A percentile compares a stretch with the other conserved stretches of the same genome.
Evolutionary conservation across 164 flowering plant genomes (phyloP).

Genomic region (Nymphaea colorata): DNA sequence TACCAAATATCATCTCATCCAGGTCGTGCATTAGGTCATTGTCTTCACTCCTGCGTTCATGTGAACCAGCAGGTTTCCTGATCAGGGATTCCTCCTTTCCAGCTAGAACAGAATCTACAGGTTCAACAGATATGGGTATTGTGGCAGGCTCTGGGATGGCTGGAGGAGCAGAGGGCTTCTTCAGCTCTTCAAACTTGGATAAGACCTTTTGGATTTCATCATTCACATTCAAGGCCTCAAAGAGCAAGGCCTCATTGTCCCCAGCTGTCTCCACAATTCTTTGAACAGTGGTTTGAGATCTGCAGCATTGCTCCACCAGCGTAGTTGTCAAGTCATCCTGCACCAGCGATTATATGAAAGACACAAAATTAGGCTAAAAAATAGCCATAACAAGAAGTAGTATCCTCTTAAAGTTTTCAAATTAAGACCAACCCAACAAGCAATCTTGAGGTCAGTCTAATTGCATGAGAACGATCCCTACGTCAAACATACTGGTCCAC

Average conservation of each 20-base stretch:
- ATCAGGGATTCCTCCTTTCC: conserved; percentile 60
- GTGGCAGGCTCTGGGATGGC: conserved; percentile 68
- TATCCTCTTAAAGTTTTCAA: too few relatives aligned
- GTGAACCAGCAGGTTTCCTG: conserved; percentile 53
- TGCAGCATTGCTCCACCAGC: conserved; percentile 76
- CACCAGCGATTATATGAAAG: too few relatives aligned
- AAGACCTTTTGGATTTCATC: conserved; percentile 85
- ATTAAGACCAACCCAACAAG: too few relatives aligned
- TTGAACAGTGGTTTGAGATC: conserved; percentile 56
- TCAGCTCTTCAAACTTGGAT: conserved; percentile 60
- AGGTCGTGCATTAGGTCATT: conserved; percentile 92
- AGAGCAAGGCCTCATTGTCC: conserved; percentile 87
- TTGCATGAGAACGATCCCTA: too few relatives aligned
- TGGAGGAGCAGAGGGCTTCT: conserved; percentile 30
- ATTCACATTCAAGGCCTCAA: conserved; percentile 89
- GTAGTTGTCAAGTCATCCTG: conserved; percentile 90
- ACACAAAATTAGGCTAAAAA: too few relatives aligned
- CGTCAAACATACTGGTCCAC: too few relatives aligned
- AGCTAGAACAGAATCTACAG: conserved; percentile 72
- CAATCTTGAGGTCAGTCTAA: too few relatives aligned
- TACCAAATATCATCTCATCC: conserved; percentile 97
- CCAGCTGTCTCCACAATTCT: conserved; percentile 79
- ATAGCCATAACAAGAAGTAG: too few relatives aligned
- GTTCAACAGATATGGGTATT: conserved; percentile 86
- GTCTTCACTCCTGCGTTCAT: conserved; percentile 41